A percentile compares a stretch with the other conserved stretches of the same genome.
phyloP scores from a whole-genome alignment of 2,329 filamentous ascomycete species.

The Colletotrichum incanum region DNA sequence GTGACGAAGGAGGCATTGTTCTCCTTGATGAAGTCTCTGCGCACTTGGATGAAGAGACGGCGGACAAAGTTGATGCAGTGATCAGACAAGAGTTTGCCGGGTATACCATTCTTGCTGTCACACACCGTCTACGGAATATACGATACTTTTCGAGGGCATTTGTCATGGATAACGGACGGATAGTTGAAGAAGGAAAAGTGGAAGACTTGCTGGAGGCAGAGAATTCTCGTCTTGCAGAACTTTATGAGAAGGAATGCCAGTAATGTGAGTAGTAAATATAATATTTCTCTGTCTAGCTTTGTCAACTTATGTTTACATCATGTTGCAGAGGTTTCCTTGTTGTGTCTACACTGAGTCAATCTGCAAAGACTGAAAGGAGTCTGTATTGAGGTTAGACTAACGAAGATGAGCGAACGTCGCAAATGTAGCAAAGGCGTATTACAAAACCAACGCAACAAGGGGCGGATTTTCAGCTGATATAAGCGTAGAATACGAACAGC shows the following conservation, averaged over 20 bases:
- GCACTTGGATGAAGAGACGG: conserved; percentile 52
- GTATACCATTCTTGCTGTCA: conserved; percentile 64
- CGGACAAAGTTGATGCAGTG: conserved; percentile 50
- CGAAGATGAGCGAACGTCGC: too few species aligned
- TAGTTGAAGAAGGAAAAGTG: conserved; percentile 43
- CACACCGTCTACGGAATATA: conserved; percentile 59
- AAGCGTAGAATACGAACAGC: too few species aligned
- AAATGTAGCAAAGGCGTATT: too few species aligned
- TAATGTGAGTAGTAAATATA: not conserved
- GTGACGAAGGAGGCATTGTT: conserved; percentile 45
- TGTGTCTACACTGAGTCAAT: too few species aligned
- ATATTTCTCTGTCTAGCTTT: too few species aligned
- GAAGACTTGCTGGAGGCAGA: not conserved
- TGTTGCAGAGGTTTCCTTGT: too few species aligned
- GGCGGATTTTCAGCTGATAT: too few species aligned
- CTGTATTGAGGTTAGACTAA: too few species aligned
- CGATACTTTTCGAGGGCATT: conserved; percentile 61
- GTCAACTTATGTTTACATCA: too few species aligned
- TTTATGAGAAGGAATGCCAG: not conserved
- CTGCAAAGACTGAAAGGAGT: too few species aligned
- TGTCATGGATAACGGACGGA: conserved; percentile 51
- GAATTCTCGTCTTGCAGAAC: not conserved
- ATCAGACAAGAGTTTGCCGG: conserved; percentile 49
- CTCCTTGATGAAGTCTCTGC: conserved; percentile 54
- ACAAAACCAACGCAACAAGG: too few species aligned